Evolutionary conservation across 2,329 filamentous ascomycete species (phyloP), one percentile per base, ranked within the genome.

Genomic region (Pyrenophora teres): DNA sequence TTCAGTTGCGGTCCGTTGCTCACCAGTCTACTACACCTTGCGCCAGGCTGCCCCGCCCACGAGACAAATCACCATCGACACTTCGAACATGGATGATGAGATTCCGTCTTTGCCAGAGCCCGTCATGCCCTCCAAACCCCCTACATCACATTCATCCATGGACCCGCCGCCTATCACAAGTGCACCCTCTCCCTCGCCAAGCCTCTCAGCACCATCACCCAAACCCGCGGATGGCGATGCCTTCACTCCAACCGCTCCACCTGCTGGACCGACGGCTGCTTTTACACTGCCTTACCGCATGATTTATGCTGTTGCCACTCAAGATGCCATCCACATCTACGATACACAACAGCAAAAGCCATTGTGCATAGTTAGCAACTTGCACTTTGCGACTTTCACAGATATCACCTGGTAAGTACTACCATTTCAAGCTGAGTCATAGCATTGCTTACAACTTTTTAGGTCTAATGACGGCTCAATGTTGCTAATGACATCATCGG

Each of bases 341-440:
- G 94, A 99, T 74, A 99, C 94, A 0, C 94, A 99, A 69, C 94
- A 99, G 70, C 89, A 92, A 67, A 95, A 91, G 6, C 94, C 94
- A 2, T 80, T 99, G 31, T 96, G 92, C 70, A 83, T 97, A 33
- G 93, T 99, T 41, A 97, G 92, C 82, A 99, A 99, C 68, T 77
- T 99, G 59, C 94, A 99, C 74, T 96, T 93, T 73, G 92, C 94
- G 4, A 97, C 94, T 0, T 99, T 99, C 69, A 99, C 94, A 0
- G 94, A 99, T 71, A 78, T 99, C 52, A 88, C 91, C 30, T 99
- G 94, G 94, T 96, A 84, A 3, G 38, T 19, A 21, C 9, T 25
- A 18, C 8, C 2, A 8, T 9, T 12, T 27, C 3, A n/a, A 18
- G 36, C 15, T 1, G 10, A 6, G 27, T 32, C 5, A 2, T 21